Evolutionary conservation across 352 stramenopile species (phyloP).

Genomic region (Hyaloperonospora arabidopsidis): DNA sequence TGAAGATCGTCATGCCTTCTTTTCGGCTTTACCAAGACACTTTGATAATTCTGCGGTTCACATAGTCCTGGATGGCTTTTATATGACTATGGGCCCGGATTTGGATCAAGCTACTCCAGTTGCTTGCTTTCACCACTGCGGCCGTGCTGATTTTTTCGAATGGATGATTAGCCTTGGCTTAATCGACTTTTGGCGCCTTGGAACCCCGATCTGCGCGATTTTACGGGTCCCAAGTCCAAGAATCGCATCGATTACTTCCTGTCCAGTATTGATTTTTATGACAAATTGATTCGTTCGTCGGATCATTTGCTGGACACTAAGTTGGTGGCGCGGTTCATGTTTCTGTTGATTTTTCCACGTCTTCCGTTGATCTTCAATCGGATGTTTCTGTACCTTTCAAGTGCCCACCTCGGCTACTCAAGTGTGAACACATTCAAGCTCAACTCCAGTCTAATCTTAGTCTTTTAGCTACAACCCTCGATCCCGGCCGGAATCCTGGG

Average conservation of each 20-base stretch:
- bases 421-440: neutral
- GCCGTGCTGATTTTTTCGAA: neutral
- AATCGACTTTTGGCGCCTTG: neutral
- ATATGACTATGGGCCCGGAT: constrained; percentile 3
- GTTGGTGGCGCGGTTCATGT: neutral
- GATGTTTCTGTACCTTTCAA: neutral
- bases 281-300: neutral
- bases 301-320: neutral
- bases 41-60: no score
- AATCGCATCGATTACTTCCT: neutral
- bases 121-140: neutral
- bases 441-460: neutral
- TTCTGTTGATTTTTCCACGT: neutral
- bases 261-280: neutral
- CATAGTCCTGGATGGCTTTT: neutral
- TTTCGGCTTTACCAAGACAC: no score
- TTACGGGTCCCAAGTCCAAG: neutral
- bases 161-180: neutral
- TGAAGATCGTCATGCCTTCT: no score
- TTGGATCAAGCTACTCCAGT: neutral
- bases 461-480: neutral
- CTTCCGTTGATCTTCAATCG: neutral
- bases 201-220: neutral
- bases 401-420: neutral
- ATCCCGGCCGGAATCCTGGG: neutral